Conservation (phyloP, 1,284 basidiomycete genomes). For the Albatrellus sp. region DNA sequence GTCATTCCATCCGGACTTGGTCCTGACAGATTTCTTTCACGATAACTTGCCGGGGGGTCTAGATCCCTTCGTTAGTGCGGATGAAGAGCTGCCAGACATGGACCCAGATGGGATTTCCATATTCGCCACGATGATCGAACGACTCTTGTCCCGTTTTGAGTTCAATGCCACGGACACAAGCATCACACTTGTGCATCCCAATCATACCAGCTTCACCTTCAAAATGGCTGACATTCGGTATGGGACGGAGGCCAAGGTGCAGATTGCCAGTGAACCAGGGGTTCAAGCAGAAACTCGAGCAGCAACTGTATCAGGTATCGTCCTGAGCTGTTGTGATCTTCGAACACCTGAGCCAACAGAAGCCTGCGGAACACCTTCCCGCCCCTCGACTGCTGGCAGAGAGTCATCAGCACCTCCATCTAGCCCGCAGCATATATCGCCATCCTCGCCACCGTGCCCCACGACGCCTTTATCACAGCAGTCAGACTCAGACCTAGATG, state of each 20-base stretch:
- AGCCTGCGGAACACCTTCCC: not conserved
- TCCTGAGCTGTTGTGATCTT: not conserved
- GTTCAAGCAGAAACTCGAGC: slow-evolving; percentile 7
- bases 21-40: slow-evolving; percentile 19
- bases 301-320: not conserved
- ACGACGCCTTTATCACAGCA: slow-evolving; percentile 16
- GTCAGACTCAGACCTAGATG: slow-evolving; percentile 40
- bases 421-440: not conserved
- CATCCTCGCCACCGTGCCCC: not conserved
- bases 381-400: not conserved
- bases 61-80: slow-evolving; percentile 36
- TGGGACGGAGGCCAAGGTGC: slow-evolving; percentile 24
- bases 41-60: slow-evolving; percentile 52
- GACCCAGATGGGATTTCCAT: slow-evolving; percentile 69
- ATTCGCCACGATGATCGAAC: slow-evolving; percentile 76
- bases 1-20: slow-evolving; percentile 42
- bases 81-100: slow-evolving; percentile 21
- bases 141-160: slow-evolving; percentile 71
- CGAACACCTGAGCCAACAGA: not conserved
- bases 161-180: slow-evolving; percentile 61
- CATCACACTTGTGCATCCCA: slow-evolving; percentile 54
- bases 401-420: not conserved
- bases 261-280: not conserved
- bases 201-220: slow-evolving; percentile 47
- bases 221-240: slow-evolving; percentile 48